Evolutionary conservation across 768 basidiomycete genomes (phyloP), one percentile per base, ranked within the genome.

Genomic region (Xerocomus potaroensis): DNA sequence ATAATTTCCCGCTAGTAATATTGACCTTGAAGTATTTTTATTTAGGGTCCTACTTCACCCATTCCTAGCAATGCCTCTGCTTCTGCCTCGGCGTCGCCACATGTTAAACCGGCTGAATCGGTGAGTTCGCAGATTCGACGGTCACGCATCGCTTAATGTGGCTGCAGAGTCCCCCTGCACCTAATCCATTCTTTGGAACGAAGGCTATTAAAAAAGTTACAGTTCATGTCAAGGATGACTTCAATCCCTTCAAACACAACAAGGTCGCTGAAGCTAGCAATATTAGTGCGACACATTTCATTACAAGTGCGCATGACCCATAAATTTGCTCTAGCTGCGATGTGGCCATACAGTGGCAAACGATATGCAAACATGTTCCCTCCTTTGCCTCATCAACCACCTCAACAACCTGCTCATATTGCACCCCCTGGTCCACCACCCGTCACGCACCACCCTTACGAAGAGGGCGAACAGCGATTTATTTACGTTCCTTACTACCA

Each of bases 211-310:
- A 91, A 76, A 89, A 87, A 69, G 77, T 75, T 44, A 60, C 76
- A 3, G 85, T 94, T 29, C 86, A 91, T 62, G 79, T 95, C 66
- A 91, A 95, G 70, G 91, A 96, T 57, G 95, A 97, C 62, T 99
- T 99, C 64, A 96, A 94, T 65, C 93, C 95, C 14, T 96, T 95
- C 80, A 91, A 90, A 69, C 80, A 85, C 58, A 78, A 79, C 61
- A 90, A 90, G 64, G 82, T 92, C 22, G 78, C 73, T 8, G 89
- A 90, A 44, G 80, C 92, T 7, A 68, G 77, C 21, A 76, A 80
- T 60, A 78, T 91, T 52, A 67, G 92, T 94, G 63, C 57, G 91
- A 79, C 21, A 22, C 35, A 9, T 21, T 32, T 8, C 23, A 8
- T 21, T 4, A 30, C 11, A 27, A 10, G 7, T 23, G 6, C 16